Percentiles rank a stretch among this genome's conserved stretches.
Evolutionary conservation across 257 asterid species (phyloP).

Genomic region (Cynanchum wilfordii): DNA sequence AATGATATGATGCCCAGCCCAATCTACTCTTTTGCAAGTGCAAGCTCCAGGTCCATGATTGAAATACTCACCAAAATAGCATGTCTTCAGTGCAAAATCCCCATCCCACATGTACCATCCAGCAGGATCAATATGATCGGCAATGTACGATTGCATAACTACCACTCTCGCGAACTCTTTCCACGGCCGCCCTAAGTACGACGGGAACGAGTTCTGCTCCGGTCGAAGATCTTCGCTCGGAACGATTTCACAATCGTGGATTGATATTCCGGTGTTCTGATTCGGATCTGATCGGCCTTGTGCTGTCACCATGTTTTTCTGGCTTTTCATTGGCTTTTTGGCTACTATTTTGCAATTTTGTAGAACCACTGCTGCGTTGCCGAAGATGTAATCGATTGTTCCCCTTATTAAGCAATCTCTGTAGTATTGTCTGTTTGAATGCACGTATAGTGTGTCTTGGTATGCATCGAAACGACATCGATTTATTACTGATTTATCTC

Average conservation of each 20-base stretch:
- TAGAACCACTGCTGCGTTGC: conserved; percentile 52
- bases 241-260: conserved; percentile 36
- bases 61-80: conserved; percentile 49
- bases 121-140: conserved; percentile 37
- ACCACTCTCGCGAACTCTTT: conserved; percentile 50
- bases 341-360: conserved; percentile 40
- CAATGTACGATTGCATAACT: conserved; percentile 42
- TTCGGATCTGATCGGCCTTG: conserved; percentile 58
- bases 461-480: conserved; percentile 48
- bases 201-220: conserved; percentile 25
- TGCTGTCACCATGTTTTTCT: conserved; percentile 58
- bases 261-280: conserved; percentile 53
- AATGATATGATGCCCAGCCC: conserved; percentile 46
- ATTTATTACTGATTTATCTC: conserved; percentile 46
- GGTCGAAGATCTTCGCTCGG: conserved; percentile 37
- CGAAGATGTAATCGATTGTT: conserved; percentile 57
- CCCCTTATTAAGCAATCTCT: conserved; percentile 40
- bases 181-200: conserved; percentile 64
- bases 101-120: conserved; percentile 56
- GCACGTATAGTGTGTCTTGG: conserved; percentile 56
- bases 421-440: conserved; percentile 50
- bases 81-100: conserved; percentile 36
- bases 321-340: conserved; percentile 33
- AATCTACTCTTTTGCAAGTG: conserved; percentile 35
- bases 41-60: conserved; percentile 56